A percentile compares a stretch with the other conserved stretches of the same genome.
phyloP scores from a whole-genome alignment of 2,329 filamentous ascomycete species.

The Verticillium klebahnii region DNA sequence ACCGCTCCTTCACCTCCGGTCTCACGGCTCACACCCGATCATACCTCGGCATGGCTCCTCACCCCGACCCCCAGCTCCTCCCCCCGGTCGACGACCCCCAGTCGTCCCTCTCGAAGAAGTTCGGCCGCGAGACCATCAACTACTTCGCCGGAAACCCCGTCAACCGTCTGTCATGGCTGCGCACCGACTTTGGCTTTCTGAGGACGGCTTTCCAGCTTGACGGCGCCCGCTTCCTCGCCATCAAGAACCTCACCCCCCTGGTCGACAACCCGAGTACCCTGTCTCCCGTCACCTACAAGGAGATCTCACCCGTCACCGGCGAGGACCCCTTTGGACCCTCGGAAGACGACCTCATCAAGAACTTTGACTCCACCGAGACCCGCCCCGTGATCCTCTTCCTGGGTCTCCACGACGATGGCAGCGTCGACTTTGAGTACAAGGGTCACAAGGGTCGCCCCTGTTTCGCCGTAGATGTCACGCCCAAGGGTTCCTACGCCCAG shows the following conservation, averaged over 20 bases:
- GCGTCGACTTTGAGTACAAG: conserved; percentile 52
- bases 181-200: conserved; percentile 66
- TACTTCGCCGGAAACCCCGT: conserved; percentile 78
- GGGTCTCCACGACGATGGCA: conserved; percentile 65
- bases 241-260: conserved; percentile 75
- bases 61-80: conserved; percentile 34
- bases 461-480: conserved; percentile 87
- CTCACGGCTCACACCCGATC: neutral
- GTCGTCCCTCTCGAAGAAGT: conserved; percentile 70
- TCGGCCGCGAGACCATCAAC: conserved; percentile 75
- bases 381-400: conserved; percentile 76
- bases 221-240: conserved; percentile 66
- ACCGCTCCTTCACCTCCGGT: neutral
- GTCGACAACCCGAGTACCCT: conserved; percentile 31
- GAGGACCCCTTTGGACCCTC: conserved; percentile 63
- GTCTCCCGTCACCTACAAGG: conserved; percentile 50
- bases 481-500: conserved; percentile 58
- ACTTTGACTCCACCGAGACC: conserved; percentile 67
- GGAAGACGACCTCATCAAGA: conserved; percentile 68
- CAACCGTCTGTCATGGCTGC: conserved; percentile 76
- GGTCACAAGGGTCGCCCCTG: conserved; percentile 76
- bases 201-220: conserved; percentile 61
- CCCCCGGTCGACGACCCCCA: conserved; percentile 39
- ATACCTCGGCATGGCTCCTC: conserved; percentile 20
- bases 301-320: conserved; percentile 68